Evolutionary conservation across 495 filamentous ascomycete species (phyloP), one percentile per base, ranked within the genome.

Genomic region (Tuber aestivum): DNA sequence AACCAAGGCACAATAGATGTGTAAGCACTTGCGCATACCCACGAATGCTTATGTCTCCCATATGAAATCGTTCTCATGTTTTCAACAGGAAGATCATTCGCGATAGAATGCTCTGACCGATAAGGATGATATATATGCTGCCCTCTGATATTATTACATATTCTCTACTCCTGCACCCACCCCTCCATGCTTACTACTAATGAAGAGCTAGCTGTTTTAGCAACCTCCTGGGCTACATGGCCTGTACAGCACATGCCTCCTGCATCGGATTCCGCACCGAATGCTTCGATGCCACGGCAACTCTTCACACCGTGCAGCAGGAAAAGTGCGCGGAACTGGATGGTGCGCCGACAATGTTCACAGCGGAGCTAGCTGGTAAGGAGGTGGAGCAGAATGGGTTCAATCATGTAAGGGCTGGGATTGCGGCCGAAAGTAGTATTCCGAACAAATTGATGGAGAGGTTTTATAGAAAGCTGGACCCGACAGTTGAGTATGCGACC

Each of bases 291-390:
- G 92, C 94, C 5, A 82, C 85, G 20, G 92, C 92, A 1, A 87
- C 92, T 0, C 86, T 99, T 5, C 81, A 89, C 70, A 85, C 92
- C 70, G 90, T 94, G 2, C 90, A 91, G 78, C 91, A 92, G 78
- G 91, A 95, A 80, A 85, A 85, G 42, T 93, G 90, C 70, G 97
- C 94, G 0, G 95, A 93, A 0, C 87, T 97, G 0, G 94, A 99
- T 84, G 95, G 95, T 44, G 95, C 97, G 0, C 90, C 94, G 18
- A 97, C 95, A 35, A 99, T 99, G 95, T 97, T 99, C 82, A 87
- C 94, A 12, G 90, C 93, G n/a, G 90, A 95, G 79, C 87, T 97
- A 9, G 86, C 89, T 35, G 81, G 85, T 37, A 87, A 88, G 16
- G 84, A 86, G 41, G 83, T 90, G 2, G 38, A 75, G 72, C 72